phyloP scores from a whole-genome alignment of 2,329 filamentous ascomycete species.

The Coniochaeta sp. region DNA sequence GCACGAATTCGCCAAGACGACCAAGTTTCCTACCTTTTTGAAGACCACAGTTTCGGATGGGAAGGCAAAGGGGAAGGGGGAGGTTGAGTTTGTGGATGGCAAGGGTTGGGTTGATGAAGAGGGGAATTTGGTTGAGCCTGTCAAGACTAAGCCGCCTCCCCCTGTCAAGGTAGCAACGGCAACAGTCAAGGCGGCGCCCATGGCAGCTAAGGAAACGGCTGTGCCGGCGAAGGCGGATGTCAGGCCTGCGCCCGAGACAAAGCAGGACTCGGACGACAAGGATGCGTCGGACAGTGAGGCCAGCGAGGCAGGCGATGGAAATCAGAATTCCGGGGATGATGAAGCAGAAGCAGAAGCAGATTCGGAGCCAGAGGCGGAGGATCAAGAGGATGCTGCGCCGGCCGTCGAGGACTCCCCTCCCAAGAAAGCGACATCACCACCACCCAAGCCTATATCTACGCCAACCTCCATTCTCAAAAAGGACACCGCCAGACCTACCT shows the following conservation, averaged over 20 bases:
- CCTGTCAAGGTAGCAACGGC: too few relatives aligned
- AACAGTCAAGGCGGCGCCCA: slow-evolving; percentile 20
- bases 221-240: slow-evolving; percentile 2
- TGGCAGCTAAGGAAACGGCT: too few relatives aligned
- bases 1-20: slow-evolving; percentile 85
- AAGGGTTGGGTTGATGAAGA: slow-evolving; percentile 82
- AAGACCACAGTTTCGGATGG: slow-evolving; percentile 43
- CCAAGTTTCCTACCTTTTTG: slow-evolving; percentile 76
- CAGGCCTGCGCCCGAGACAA: neutral
- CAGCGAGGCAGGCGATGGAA: slow-evolving; percentile 14
- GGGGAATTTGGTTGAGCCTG: slow-evolving; percentile 66
- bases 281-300: slow-evolving; percentile 5
- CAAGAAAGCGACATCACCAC: slow-evolving; percentile 5
- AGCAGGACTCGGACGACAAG: neutral
- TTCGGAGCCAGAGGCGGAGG: slow-evolving; percentile 14
- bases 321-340: slow-evolving; percentile 15
- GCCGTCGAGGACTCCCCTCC: slow-evolving; percentile 9
- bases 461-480: slow-evolving; percentile 16
- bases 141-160: slow-evolving; percentile 29
- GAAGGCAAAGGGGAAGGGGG: slow-evolving; percentile 32
- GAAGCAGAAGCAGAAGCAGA: too few relatives aligned
- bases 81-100: slow-evolving; percentile 66
- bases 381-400: slow-evolving; percentile 4
- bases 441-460: slow-evolving; percentile 9
- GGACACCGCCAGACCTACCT: slow-evolving; percentile 35